Conservation (phyloP, 768 basidiomycete species). For the Auriscalpium orientale region DNA sequence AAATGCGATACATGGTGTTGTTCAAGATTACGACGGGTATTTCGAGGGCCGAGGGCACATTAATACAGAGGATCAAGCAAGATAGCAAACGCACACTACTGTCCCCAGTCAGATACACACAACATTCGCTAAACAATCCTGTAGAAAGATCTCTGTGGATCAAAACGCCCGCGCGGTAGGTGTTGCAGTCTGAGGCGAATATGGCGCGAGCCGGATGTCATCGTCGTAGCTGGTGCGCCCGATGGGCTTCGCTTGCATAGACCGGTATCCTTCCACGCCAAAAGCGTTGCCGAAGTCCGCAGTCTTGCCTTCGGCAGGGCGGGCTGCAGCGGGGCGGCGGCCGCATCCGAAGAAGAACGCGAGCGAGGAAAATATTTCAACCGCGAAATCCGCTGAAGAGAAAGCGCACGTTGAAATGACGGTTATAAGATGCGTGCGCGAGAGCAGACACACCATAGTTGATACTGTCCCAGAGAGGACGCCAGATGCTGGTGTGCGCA, state of each 20-base stretch:
- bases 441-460: constrained; percentile 33
- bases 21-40: background rate
- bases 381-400: constrained; percentile 49
- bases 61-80: background rate
- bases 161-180: too few relatives aligned
- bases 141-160: too few relatives aligned
- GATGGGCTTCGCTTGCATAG: background rate
- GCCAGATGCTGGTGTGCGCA: constrained; percentile 50
- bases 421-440: constrained; percentile 5
- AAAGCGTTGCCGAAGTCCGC: constrained; percentile 6
- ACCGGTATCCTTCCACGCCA: constrained; percentile 3
- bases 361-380: constrained; percentile 58
- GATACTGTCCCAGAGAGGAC: constrained; percentile 63
- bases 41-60: background rate
- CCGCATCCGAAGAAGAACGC: constrained; percentile 48
- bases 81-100: background rate
- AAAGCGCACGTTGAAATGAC: too few relatives aligned
- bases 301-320: background rate
- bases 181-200: background rate
- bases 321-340: constrained; percentile 24
- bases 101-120: background rate
- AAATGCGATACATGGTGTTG: too few relatives aligned
- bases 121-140: too few relatives aligned
- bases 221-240: constrained; percentile 5
- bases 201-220: constrained; percentile 3